Evolutionary conservation across 1,139 yeast species (phyloP), one percentile per base, ranked within the genome.

Genomic region (Candida frijolesensis): DNA sequence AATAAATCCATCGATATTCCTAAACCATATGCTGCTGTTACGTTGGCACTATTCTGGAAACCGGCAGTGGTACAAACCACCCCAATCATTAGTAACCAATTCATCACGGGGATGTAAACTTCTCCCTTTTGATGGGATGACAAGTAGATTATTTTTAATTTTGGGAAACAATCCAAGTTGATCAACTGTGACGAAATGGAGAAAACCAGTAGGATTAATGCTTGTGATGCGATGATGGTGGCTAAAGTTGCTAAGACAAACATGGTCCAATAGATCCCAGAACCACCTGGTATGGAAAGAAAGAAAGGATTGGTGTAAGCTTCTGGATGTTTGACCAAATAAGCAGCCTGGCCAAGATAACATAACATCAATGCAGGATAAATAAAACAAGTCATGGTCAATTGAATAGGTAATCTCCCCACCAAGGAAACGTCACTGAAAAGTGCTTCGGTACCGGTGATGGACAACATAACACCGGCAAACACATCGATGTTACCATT

Each of bases 361-460:
- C 78, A 70, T 33, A 80, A 56, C 58, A 80, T 70, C 57, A 83
- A 64, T 37, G 79, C 68, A 2, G 85, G 83, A 56, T 80, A 82
- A n/a, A 80, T 83, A 54, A 78, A 68, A 11, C 60, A 59, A 0
- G 71, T 54, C 52, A 81, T 60, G 2, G 84, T 70, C 30, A 81
- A 55, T 54, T 80, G 84, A 41, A 80, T 71, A 0, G 86, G 80
- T 8, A 70, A 57, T 38, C 68, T 67, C 1, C 84, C 82, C 58
- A 81, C 80, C 54, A 80, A 84, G 1, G 85, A 83, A 49, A 82
- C 69, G 62, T 83, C 86, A 4, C 85, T 84, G 66, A 83, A 83
- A 82, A 83, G 77, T 4, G 86, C 85, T 57, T 83, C 87, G 2
- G 80, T 71, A 40, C 87, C 87, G 0, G 87, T 82, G 25, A 83